Base-by-base conservation (phyloP, 176 grass and related monocot species). In the Echinochloa phyllopogon region DNA sequence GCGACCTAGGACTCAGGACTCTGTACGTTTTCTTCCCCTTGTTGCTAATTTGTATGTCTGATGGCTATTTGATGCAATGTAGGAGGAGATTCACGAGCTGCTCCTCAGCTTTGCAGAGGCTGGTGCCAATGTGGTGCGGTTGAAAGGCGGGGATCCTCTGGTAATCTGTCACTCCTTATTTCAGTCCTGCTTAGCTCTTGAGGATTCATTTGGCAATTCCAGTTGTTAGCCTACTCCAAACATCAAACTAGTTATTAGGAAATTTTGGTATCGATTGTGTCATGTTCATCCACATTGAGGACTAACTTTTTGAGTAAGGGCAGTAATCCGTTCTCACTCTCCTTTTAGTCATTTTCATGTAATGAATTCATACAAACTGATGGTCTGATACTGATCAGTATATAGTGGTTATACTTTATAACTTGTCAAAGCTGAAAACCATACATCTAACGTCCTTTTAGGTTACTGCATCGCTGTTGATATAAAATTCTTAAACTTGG, bases 11-110 rank as follows among this genome's bases (percentile, higher is more conserved):
- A 16, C 8, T 47, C 61, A 78, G 23, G 59, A 64, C 4, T 14
- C 45, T 79, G 41, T 79, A 6, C 44, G 25, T 50, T 73, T 33
- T 24, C 27, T 55, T 55, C 29, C n/a, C 33, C 48, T 38, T 80
- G 27, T 45, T 75, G 1, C 6, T 68, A 24, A 57, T 29, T 56
- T 29, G 33, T 53, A 24, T 47, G 13, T 72, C 18, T 79, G 2
- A 66, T 37, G 61, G 33, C 29, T 65, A 43, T 25, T 77, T 84
- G 11, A 58, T 77, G 83, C 76, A 80, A 78, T 87, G 76, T 53
- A 98, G 93, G 96, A 96, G 79, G 91, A 99, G 75, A 99, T 99
- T 83, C 96, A 99, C 48, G 91, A 96, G 76, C 74, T 99, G 86
- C 91, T 96, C 42, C 86, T 99, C 27, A 96, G 89, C 70, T 99